Percentiles rank a stretch among this genome's conserved stretches.
These are phyloP conservation scores for Curvularia eragrostidis DNA, from an alignment of 2,329 filamentous ascomycete genomes.

Conservation along the genomic window DNA sequence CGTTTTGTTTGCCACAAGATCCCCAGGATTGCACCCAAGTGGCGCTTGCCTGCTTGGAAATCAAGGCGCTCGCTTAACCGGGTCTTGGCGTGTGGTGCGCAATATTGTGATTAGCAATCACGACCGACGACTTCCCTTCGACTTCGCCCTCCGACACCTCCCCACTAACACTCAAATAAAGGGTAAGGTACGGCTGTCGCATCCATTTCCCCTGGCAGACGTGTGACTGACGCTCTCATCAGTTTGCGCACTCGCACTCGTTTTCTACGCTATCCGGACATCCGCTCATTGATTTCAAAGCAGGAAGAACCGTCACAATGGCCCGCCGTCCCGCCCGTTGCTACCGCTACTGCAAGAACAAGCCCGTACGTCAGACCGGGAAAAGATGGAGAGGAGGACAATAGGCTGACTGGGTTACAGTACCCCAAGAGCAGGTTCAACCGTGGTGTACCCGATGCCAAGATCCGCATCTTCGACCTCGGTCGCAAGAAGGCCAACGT, in stretches of 20 bases:
- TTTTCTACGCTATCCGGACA: slow-evolving; percentile 19
- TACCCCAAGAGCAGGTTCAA: slow-evolving; percentile 99
- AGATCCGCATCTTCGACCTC: slow-evolving; percentile 97
- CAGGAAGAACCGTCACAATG: slow-evolving; percentile 77
- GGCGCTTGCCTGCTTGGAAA: slow-evolving; percentile 19
- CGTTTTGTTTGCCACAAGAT: neutral
- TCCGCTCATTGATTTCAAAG: slow-evolving; percentile 58
- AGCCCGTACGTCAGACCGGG: slow-evolving; percentile 66
- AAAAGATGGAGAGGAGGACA: slow-evolving; percentile 26
- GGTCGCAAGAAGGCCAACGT: slow-evolving; percentile 98
- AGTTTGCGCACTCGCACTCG: slow-evolving; percentile 19
- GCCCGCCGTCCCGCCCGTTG: slow-evolving; percentile 98
- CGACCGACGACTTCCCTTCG: slow-evolving; percentile 20
- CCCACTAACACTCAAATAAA: slow-evolving; percentile 39
- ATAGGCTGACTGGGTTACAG: slow-evolving; percentile 64
- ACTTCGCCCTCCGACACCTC: slow-evolving; percentile 27
- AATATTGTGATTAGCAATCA: slow-evolving; percentile 30
- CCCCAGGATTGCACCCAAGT: slow-evolving; percentile 10
- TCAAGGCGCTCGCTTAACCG: slow-evolving; percentile 22
- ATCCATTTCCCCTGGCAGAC: slow-evolving; percentile 14
- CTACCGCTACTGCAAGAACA: slow-evolving; percentile 99
- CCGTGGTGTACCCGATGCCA: slow-evolving; percentile 88
- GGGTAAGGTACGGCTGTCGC: slow-evolving; percentile 38
- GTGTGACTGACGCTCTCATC: slow-evolving; percentile 20
- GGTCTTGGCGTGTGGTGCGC: slow-evolving; percentile 12